These are phyloP conservation scores for Cyberlindnera subsufficiens DNA, from an alignment of 805 yeast species.

Conservation along the genomic window DNA sequence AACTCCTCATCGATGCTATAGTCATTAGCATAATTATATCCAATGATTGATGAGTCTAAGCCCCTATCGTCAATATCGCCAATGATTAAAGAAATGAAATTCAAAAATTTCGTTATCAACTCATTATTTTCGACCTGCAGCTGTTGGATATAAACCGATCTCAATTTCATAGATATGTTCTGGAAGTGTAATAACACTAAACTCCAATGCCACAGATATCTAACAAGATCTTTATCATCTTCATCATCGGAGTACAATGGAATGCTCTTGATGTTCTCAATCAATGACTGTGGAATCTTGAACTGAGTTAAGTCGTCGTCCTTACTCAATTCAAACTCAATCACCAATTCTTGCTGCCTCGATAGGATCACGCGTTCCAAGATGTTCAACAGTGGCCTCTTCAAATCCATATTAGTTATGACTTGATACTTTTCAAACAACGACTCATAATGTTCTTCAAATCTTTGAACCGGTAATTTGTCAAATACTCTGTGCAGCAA, in stretches of 20 bases:
- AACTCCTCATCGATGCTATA: conserved; percentile 22
- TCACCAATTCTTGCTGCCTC: conserved; percentile 52
- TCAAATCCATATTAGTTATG: conserved; percentile 29
- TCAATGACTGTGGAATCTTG: conserved; percentile 28
- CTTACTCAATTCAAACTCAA: conserved; percentile 53
- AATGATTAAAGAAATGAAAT: conserved; percentile 49
- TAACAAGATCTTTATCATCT: conserved; percentile 29
- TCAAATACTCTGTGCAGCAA: conserved; percentile 28
- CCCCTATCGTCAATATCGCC: conserved; percentile 28
- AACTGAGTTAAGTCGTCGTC: conserved; percentile 18
- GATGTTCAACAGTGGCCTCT: conserved; percentile 37
- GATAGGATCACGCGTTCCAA: conserved; percentile 36
- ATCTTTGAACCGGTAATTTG: conserved; percentile 25
- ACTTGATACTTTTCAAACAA: conserved; percentile 30
- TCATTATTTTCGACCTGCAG: conserved; percentile 37
- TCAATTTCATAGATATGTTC: conserved; percentile 57
- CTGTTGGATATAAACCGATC: conserved; percentile 54
- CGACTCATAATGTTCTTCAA: conserved; percentile 28
- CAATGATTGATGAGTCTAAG: conserved; percentile 18
- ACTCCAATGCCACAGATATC: conserved; percentile 64
- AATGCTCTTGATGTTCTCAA: conserved; percentile 27
- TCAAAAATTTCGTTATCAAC: conserved; percentile 43
- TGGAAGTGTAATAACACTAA: conserved; percentile 56
- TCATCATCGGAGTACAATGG: conserved; percentile 34
- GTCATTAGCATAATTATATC: conserved; percentile 10